Evolutionary conservation across 164 flowering plant genomes (phyloP), one percentile per base, ranked within the genome.

Genomic region (Stephania cephalantha): DNA sequence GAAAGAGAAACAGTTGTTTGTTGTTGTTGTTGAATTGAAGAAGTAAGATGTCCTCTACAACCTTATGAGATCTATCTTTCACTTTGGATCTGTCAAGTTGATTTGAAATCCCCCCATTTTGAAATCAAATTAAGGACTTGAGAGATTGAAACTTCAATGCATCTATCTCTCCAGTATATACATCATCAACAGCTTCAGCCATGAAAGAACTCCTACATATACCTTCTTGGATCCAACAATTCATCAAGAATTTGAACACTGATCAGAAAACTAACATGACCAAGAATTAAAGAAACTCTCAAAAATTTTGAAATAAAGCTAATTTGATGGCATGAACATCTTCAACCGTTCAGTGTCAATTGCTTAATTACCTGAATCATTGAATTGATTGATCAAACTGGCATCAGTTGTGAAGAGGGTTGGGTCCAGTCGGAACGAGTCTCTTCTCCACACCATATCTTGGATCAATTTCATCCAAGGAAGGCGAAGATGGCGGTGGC

Each of bases 361-460:
- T 52, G 20, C 12, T 71, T 70, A 20, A 48, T 29, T 45, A 22
- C 46, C 42, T 9, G n/a, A 22, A 15, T 5, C 22, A 71, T 20
- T 17, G 29, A 46, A 10, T 46, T n/a, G 46, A 69, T 2, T 10
- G 6, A 70, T 52, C 15, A 25, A 15, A 9, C 15, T 3, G 13
- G 67, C 20, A 61, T 87, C 82, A 91, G 82, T 94, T 91, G 83
- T 94, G 98, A 79, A 94, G 88, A 17, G 98, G 98, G 83, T 91
- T 91, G 6, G 98, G 98, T 13, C 97, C 98, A 0, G 86, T 78
- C 1, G 98, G 98, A n/a, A 94, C 98, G 1, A 90, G 82, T 73
- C 98, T 78, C 81, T 94, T 94, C 78, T 89, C 90, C 2, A 86
- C 94, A 50, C 95, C 98, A 71, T 85, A 91, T 81, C 88, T 83